Evolutionary conservation across 106 monocot species (phyloP).

Genomic region (Dendrobium officinale): DNA sequence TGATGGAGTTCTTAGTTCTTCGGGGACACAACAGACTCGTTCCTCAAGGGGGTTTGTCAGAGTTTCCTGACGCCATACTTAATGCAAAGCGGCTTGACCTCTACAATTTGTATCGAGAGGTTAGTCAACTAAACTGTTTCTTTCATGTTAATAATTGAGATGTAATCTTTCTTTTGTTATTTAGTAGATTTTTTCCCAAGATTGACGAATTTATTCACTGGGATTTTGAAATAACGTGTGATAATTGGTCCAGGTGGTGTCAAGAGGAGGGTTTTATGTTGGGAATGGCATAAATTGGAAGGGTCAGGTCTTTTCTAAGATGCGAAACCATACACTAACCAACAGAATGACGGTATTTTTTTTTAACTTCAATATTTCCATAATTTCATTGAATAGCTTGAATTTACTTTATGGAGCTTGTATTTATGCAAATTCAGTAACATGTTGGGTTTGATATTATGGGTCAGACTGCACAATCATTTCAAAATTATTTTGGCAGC

Average conservation of each 20-base stretch:
- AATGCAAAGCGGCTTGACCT: conserved; percentile 83
- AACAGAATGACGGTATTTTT: conserved; percentile 80
- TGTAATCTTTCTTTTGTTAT: not conserved
- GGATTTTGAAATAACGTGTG: not conserved
- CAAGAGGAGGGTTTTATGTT: conserved; percentile 90
- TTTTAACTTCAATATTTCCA: too few species aligned
- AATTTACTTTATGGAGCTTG: too few species aligned
- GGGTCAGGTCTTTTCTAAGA: conserved; percentile 92
- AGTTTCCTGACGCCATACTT: conserved; percentile 87
- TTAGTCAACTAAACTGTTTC: conserved; percentile 1
- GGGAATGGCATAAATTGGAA: conserved; percentile 98
- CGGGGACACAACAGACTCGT: conserved; percentile 71
- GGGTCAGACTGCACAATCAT: too few species aligned
- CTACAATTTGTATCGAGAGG: conserved; percentile 88
- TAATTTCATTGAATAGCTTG: too few species aligned
- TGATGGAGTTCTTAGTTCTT: conserved; percentile 66
- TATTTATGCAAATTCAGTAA: too few species aligned
- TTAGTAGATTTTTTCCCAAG: not conserved
- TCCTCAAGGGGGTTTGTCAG: conserved; percentile 69
- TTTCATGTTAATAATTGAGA: not conserved
- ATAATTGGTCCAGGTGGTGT: conserved; percentile 53
- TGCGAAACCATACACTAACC: conserved; percentile 81
- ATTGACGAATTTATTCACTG: not conserved
- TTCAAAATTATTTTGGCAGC: too few species aligned
- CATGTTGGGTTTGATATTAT: too few species aligned